Evolutionary conservation across 1,284 basidiomycete genomes (phyloP), one percentile per base, ranked within the genome.

Genomic region (Moesziomyces sp.): DNA sequence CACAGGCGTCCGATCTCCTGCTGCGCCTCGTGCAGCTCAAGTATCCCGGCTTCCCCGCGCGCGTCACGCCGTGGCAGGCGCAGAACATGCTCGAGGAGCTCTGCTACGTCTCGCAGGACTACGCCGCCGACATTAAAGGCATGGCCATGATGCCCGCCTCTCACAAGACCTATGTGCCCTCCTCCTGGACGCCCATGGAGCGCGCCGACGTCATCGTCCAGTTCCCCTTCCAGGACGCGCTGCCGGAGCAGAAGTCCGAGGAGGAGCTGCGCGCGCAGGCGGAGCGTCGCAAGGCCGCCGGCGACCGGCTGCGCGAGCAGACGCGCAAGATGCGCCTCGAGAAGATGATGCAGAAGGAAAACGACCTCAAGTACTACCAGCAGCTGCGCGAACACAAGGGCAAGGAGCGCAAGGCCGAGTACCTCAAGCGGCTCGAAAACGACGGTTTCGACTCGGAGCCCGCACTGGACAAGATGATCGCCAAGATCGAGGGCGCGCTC

Each of bases 1-100:
- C 90, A 0, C 94, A 97, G 80, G 90, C 94, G 0, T 89, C 92
- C 0, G 96, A 99, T 50, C 92, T 97, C 77, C 88, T 99, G 51
- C 88, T 97, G 58, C 95, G 94, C 80, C 89, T 96, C 8, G 89
- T 94, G 40, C 95, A 98, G 83, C 88, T 99, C 58, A 99, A 99
- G 84, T 98, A 99, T 82, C 92, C 97, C 16, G 91, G 88, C 46
- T 99, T 99, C 76, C 89, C 89, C 0, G 84, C 86, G 14, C 86
- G 87, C 40, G 86, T 90, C 46, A 87, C 88, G 0, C 74, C 82
- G 5, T 82, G 84, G 40, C 89, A 90, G 79, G 86, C 88, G 5
- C 86, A 86, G 91, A 93, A 92, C 89, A 93, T 98, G 89, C 86
- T 93, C 40, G 92, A 92, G 73, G 92, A 90, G 60, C 91, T 93